Evolutionary conservation across 345 rosid genomes (phyloP), one percentile per base, ranked within the genome.

Genomic region (Xanthoceras sorbifolium): DNA sequence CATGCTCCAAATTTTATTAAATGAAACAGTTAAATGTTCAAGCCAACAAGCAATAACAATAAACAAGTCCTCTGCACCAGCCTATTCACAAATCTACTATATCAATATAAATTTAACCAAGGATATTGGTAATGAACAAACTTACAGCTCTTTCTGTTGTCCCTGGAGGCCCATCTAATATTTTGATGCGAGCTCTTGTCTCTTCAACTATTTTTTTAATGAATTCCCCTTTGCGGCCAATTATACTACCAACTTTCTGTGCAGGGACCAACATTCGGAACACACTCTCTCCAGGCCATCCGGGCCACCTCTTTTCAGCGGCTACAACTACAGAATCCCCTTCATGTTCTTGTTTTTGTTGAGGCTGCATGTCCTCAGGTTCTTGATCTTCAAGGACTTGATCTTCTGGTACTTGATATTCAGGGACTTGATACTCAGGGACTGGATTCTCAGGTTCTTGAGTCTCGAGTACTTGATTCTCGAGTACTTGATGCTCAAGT

Each of bases 81-180:
- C 50, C 54, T 62, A 71, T 32, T 11, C 36, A 54, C 44, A 69
- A 2, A 76, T 69, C 34, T 68, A 15, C 67, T 42, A 63, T 29
- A 28, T 73, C 44, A 42, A 29, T 55, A 65, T 72, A 60, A 75
- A 72, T 23, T 73, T 23, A 68, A 75, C 40, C 57, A 57, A 44
- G 52, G 67, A 79, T 55, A 6, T 63, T 59, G 32, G 50, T 57
- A 22, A 20, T 64, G 64, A 52, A 31, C 0, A 75, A 73, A 93
- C 99, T 92, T 84, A 97, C 99, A 83, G 97, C 99, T 94, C 98
- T 86, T 91, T 97, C 98, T 36, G 92, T 73, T n/a, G 99, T 91
- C 78, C 99, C 99, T n/a, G 97, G 97, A 81, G 99, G 99, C 74
- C 99, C 99, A 80, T 97, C 99, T 7, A 97, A 94, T 81, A 97